phyloP scores from a whole-genome alignment of 2,329 filamentous ascomycete species.

The Cercospora zeae-maydis region DNA sequence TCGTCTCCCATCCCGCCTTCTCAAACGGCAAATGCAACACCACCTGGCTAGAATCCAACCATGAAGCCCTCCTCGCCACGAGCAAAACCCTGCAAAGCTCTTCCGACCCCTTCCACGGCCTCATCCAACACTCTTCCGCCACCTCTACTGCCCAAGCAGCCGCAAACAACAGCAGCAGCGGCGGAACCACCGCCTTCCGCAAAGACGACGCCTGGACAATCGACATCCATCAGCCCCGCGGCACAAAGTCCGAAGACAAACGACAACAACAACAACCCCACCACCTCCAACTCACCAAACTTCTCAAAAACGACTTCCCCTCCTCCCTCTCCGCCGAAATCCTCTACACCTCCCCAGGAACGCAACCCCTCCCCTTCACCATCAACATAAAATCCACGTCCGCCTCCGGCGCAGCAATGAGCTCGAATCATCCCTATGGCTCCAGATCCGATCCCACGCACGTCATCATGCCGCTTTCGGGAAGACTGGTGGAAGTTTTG shows the following conservation, averaged over 20 bases:
- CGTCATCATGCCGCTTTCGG: slow-evolving; percentile 55
- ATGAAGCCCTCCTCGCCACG: slow-evolving; percentile 40
- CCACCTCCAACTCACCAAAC: slow-evolving; percentile 53
- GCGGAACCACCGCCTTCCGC: slow-evolving; percentile 49
- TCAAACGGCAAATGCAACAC: slow-evolving; percentile 49
- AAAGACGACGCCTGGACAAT: slow-evolving; percentile 28
- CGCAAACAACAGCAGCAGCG: slow-evolving; percentile 35
- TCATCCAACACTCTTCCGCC: slow-evolving; percentile 19
- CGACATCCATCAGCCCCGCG: slow-evolving; percentile 18
- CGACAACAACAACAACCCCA: slow-evolving; percentile 36
- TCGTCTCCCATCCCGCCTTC: slow-evolving; percentile 53
- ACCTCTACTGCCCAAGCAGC: slow-evolving; percentile 32
- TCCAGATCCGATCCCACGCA: slow-evolving; percentile 51
- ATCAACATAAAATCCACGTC: slow-evolving; percentile 42
- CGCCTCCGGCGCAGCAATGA: slow-evolving; percentile 41
- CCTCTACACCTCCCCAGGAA: slow-evolving; percentile 44
- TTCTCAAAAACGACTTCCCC: slow-evolving; percentile 61
- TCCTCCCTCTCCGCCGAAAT: slow-evolving; percentile 53
- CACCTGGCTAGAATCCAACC: slow-evolving; percentile 55
- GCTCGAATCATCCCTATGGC: slow-evolving; percentile 46
- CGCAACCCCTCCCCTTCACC: slow-evolving; percentile 41
- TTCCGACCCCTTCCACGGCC: slow-evolving; percentile 27
- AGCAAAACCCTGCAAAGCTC: slow-evolving; percentile 18
- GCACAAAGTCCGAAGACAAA: neutral
- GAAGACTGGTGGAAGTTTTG: slow-evolving; percentile 57